Evolutionary conservation across 768 basidiomycete genomes (phyloP).

Genomic region (Mycena epipterygia): DNA sequence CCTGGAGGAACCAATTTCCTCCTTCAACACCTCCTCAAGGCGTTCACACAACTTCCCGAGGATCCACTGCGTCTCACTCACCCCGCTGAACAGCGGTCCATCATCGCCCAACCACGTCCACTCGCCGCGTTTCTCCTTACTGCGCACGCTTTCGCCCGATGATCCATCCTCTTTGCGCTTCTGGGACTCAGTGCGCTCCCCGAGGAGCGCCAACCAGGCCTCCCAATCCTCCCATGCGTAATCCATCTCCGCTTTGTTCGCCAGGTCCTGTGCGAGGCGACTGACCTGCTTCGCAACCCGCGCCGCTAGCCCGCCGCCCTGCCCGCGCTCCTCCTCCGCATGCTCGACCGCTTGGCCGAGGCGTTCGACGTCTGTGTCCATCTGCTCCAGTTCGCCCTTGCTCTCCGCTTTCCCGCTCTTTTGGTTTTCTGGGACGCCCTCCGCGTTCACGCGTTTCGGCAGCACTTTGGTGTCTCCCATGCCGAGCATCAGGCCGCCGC

Average conservation of each 20-base stretch:
- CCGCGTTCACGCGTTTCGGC: constrained; percentile 37
- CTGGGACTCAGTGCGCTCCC: constrained; percentile 35
- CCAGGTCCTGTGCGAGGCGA: constrained; percentile 47
- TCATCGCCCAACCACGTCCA: constrained; percentile 57
- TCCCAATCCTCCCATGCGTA: constrained; percentile 57
- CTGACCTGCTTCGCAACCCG: constrained; percentile 48
- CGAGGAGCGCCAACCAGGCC: constrained; percentile 48
- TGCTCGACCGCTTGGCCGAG: constrained; percentile 53
- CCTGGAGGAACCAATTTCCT: constrained; percentile 32
- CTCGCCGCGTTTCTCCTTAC: constrained; percentile 34
- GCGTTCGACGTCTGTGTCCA: constrained; percentile 44
- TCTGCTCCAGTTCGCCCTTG: constrained; percentile 38
- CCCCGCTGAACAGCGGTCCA: constrained; percentile 53
- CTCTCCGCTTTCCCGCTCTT: constrained; percentile 1
- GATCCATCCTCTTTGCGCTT: constrained; percentile 4
- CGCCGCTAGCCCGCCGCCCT: constrained; percentile 44
- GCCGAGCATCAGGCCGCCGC: constrained; percentile 48
- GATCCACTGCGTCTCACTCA: constrained; percentile 55
- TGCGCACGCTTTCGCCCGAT: constrained; percentile 14
- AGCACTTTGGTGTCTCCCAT: constrained; percentile 43
- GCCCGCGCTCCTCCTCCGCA: constrained; percentile 43
- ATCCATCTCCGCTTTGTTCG: constrained; percentile 40
- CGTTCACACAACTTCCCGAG: constrained; percentile 50
- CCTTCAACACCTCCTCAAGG: constrained; percentile 50
- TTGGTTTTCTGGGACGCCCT: background rate